A percentile compares a stretch with the other conserved stretches of the same genome.
Conservation (phyloP, 805 yeast species). For the Monosporozyma siamensis region DNA sequence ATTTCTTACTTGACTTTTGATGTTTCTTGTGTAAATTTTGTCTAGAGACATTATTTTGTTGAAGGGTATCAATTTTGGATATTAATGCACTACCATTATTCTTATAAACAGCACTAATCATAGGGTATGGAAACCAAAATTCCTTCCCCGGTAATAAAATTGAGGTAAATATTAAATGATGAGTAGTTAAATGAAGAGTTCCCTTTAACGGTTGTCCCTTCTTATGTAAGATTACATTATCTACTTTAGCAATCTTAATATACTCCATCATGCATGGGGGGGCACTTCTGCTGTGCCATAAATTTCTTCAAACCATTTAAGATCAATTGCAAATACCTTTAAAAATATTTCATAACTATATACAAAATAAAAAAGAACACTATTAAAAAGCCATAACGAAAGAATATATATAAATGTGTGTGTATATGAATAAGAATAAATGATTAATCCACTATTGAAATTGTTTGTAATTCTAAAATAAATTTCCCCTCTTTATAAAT, state of each 20-base stretch:
- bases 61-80: slow-evolving; percentile 17
- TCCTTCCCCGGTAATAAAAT: slow-evolving; percentile 41
- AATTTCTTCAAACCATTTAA: no score
- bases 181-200: slow-evolving; percentile 60
- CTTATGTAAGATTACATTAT: slow-evolving; percentile 45
- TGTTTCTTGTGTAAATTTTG: slow-evolving; percentile 3
- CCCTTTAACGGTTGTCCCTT: slow-evolving; percentile 51
- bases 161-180: slow-evolving; percentile 55
- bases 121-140: slow-evolving; percentile 88
- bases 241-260: slow-evolving; percentile 44
- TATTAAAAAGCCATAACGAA: no score
- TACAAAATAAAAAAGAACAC: neutral
- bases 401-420: neutral
- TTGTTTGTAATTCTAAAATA: slow-evolving; percentile 39
- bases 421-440: neutral
- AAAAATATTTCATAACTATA: neutral
- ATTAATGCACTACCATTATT: slow-evolving; percentile 42
- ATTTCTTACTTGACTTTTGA: neutral
- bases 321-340: no score
- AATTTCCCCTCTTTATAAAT: slow-evolving; percentile 53
- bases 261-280: slow-evolving; percentile 37
- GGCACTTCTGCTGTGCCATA: neutral
- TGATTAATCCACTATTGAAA: slow-evolving; percentile 16
- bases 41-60: no score
- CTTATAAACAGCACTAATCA: slow-evolving; percentile 54